phyloP scores from a whole-genome alignment of 2,329 filamentous ascomycete species.

The Colletotrichum chrysophilum region DNA sequence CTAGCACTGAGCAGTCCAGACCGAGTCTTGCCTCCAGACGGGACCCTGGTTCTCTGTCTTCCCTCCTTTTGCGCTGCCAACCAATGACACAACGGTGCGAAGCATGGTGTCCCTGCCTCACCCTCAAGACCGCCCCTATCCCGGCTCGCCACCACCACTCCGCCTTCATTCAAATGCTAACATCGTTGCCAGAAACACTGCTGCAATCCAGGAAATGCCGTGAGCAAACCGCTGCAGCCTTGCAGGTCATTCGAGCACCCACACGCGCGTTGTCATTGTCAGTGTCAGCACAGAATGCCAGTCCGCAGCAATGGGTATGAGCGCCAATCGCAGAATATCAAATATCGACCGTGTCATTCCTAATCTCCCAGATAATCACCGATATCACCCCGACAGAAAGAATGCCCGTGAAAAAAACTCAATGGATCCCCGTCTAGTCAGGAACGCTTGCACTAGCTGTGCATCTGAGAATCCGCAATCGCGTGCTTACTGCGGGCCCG shows the following conservation, averaged over 20 bases:
- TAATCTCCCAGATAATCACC: slow-evolving; percentile 12
- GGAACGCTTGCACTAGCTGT: not conserved
- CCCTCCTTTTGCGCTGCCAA: not conserved
- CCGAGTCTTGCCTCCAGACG: not conserved
- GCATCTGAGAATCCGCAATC: slow-evolving; percentile 3
- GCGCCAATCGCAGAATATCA: not conserved
- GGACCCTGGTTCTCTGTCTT: not conserved
- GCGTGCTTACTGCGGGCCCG: slow-evolving; percentile 14
- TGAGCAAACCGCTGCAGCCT: not conserved
- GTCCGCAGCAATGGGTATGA: not conserved
- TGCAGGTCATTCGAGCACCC: not conserved
- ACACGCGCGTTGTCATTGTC: not conserved
- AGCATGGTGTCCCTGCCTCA: not conserved
- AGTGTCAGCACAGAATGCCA: not conserved
- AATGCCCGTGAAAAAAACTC: not conserved
- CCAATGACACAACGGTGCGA: not conserved
- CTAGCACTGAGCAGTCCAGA: not conserved
- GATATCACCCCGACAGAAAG: slow-evolving; percentile 7
- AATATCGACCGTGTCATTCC: not conserved
- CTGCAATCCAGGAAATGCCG: not conserved
- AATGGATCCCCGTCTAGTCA: slow-evolving; percentile 7
- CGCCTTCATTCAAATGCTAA: not conserved
- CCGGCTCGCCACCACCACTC: not conserved
- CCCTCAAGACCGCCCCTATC: not conserved
- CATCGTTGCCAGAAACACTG: not conserved